Evolutionary conservation across 352 stramenopile species (phyloP), one percentile per base, ranked within the genome.

Genomic region (Globisporangium okanoganense): DNA sequence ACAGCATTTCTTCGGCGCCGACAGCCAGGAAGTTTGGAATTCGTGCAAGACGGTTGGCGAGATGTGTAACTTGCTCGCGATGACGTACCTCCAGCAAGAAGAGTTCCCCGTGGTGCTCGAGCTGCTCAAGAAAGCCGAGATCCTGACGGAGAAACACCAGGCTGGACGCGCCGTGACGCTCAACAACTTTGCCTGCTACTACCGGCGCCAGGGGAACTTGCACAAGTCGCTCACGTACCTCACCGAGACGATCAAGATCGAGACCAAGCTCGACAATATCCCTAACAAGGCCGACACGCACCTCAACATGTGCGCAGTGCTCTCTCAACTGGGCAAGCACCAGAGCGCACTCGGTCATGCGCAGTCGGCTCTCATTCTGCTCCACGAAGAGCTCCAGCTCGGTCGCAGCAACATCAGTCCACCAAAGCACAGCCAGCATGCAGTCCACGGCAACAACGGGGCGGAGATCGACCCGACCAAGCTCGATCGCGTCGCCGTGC

Each of bases 101-200:
- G 86, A 97, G 54, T 98, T 97, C 56, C 72, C 77, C 14, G 92
- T 97, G 49, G 86, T 94, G 56, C 70, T 97, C 7, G 92, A 98
- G 66, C 62, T 98, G 44, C 78, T 98, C 31, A 96, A 97, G 62
- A 98, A 98, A 63, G 94, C 94, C 2, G 93, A 98, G 66, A 97
- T 98, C 58, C 71, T 98, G 8, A 97, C 92, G 0, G 89, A 98
- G 54, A 72, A 87, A 43, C 85, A 98, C 56, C 72, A 84, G 0
- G 69, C 82, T 5, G 92, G 82, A 0, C 69, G 82, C 8, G 94
- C 94, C 16, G 90, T 97, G 20, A 98, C 94, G 7, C 92, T 97
- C 53, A 98, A 98, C 58, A 98, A 98, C 68, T 75, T 98, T 38
- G 94, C 92, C 8, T 98, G 94, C 53, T 97, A 97, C 62, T 97